Conservation (phyloP, 2,329 filamentous ascomycete genomes). For the Sporothrix phasma region DNA sequence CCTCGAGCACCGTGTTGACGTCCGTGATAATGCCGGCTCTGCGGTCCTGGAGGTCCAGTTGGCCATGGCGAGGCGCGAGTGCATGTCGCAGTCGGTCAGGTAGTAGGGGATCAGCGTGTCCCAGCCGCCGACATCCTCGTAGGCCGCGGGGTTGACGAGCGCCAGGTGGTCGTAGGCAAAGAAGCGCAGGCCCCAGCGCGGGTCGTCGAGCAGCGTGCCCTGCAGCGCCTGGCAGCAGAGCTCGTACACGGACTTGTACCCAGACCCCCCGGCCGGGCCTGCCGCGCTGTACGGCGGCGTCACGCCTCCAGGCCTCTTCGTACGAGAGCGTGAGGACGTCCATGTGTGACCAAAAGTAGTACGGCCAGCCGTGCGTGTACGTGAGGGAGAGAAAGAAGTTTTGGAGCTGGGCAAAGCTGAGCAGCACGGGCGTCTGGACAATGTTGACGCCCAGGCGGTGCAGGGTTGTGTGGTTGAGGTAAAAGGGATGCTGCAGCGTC, state of each 20-base stretch:
- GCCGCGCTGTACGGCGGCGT: slow-evolving; percentile 26
- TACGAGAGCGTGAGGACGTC: slow-evolving; percentile 38
- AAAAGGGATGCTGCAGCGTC: slow-evolving; percentile 46
- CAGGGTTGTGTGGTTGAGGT: slow-evolving; percentile 37
- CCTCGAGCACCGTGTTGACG: background rate
- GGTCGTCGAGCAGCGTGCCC: slow-evolving; percentile 24
- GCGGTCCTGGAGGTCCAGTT: slow-evolving; percentile 32
- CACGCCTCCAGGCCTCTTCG: slow-evolving; percentile 30
- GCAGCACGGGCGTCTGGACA: background rate
- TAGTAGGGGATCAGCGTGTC: slow-evolving; percentile 50
- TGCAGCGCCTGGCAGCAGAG: slow-evolving; percentile 9
- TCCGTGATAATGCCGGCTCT: slow-evolving; percentile 33
- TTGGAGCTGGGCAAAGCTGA: background rate
- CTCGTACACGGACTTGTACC: slow-evolving; percentile 31
- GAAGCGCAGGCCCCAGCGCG: slow-evolving; percentile 41
- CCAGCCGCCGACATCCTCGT: slow-evolving; percentile 44
- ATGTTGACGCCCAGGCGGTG: background rate
- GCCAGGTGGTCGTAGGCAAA: slow-evolving; percentile 50
- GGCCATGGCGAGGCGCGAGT: slow-evolving; percentile 34
- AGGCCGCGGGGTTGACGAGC: slow-evolving; percentile 44
- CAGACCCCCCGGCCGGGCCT: background rate
- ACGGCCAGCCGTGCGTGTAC: slow-evolving; percentile 33
- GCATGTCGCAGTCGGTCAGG: slow-evolving; percentile 48
- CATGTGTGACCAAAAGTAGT: slow-evolving; percentile 47
- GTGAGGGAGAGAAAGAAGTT: slow-evolving; percentile 25